Evolutionary conservation across 352 stramenopile genomes (phyloP), one percentile per base, ranked within the genome.

Genomic region (Peronospora farinosa): DNA sequence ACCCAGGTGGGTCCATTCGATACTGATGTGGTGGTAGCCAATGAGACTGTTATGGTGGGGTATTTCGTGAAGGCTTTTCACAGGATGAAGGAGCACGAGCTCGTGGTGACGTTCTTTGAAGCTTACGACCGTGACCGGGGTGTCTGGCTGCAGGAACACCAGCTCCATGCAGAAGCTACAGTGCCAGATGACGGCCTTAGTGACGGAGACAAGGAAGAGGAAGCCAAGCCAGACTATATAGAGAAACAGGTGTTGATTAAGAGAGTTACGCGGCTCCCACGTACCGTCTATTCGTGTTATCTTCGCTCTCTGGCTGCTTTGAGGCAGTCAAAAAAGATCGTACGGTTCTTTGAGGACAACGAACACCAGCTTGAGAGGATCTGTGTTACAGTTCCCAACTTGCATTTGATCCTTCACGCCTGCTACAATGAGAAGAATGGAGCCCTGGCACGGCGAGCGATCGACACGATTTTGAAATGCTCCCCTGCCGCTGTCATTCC

Each of bases 371-470:
- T 69, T 11, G 38, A 68, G 30, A 55, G 41, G 21, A 50, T 63
- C 10, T 72, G 59, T 45, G 60, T 35, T 19, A 61, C 52, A 0
- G 45, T 70, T 7, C 44, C 55, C n/a, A 61, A 58, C 16, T 45
- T 75, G 40, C 41, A 55, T 36, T 36, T 65, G 49, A 41, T 75
- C 23, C 52, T 75, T 5, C 53, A 52, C 8, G 66, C 55, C 2
- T 75, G 66, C 19, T 51, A 49, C 36, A 52, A 33, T 7, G 63
- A 75, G 45, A 69, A 57, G 36, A 63, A 68, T 16, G 66, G 66
- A 9, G 50, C 51, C 6, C 32, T 75, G 8, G 66, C 66, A 15
- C 39, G 63, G 9, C 45, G 38, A 15, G 60, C 63, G 21, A 63
- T 75, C 40, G 66, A 75, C 30, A 57, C 56, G 15, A 62, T 75